phyloP scores from a whole-genome alignment of 2,329 filamentous ascomycete genomes.

The Metarhizium album region DNA sequence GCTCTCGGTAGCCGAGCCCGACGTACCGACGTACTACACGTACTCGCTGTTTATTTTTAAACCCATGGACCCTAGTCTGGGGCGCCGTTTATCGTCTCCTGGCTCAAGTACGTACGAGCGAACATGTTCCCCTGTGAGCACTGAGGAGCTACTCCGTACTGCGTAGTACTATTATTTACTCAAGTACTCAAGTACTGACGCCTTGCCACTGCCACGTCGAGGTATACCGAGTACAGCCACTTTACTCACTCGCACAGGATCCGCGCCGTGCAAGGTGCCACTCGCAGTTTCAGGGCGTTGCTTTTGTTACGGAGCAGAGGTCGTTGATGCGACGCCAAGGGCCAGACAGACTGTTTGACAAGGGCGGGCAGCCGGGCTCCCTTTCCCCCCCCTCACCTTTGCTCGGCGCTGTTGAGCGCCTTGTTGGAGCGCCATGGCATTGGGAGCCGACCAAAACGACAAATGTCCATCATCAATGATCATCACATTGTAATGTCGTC shows the following conservation, averaged over 20 bases:
- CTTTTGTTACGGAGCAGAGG: background rate
- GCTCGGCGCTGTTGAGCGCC: background rate
- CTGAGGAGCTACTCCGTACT: no score
- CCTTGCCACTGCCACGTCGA: no score
- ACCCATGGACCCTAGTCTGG: background rate
- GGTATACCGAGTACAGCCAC: no score
- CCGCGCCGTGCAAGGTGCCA: no score
- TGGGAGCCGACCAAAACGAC: background rate
- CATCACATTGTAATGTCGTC: background rate
- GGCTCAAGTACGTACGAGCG: no score
- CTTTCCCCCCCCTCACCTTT: background rate
- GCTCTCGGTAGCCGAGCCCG: background rate
- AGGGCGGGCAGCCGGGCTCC: no score
- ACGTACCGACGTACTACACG: background rate
- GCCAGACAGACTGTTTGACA: background rate
- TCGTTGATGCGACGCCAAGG: constrained; percentile 1
- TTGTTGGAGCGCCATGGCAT: background rate
- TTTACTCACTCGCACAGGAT: no score
- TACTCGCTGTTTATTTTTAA: background rate
- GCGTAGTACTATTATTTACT: no score
- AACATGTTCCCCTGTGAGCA: no score
- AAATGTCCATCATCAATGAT: background rate
- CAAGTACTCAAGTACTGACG: no score
- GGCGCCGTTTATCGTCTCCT: background rate
- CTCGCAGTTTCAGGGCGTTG: background rate